Evolutionary conservation across 2,329 filamentous ascomycete species (phyloP), one percentile per base, ranked within the genome.

Genomic region (Coniochaeta sp.): DNA sequence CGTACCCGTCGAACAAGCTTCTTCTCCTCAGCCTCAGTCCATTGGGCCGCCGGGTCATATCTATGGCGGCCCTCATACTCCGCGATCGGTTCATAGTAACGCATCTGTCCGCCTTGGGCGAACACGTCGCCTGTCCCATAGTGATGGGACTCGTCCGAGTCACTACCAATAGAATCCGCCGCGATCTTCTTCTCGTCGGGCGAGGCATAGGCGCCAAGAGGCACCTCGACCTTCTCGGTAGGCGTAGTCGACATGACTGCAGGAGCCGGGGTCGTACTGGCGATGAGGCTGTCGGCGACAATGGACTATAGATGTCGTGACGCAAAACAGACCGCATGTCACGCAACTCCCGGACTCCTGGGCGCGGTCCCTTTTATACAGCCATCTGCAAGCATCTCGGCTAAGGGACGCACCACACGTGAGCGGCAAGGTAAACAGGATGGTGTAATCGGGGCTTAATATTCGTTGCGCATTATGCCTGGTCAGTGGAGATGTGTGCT

Each of bases 21-120:
- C 67, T 75, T 78, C 70, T 87, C 85, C 65, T 87, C 84, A 56
- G 78, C 75, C 12, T 75, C 70, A 2, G 79, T 79, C 84, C 84
- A 88, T 54, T 77, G 73, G 54, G 80, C 82, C 1, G 74, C 68
- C 0, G 83, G 83, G 64, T 87, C 83, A 67, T 80, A 87, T 57
- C 83, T 76, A 69, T 87, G 84, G 9, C 76, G 70, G 3, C 83
- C 82, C 66, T 88, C 84, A 65, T 85, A 87, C 7, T 71, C 71
- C 1, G 77, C 76, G n/a, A 83, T 79, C 0, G 81, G 82, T 61
- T 76, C 75, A 64, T 83, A 82, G 54, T 59, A 63, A 11, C 26
- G 55, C 9, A 28, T 54, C 12, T 58, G 59, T 33, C 61, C 62
- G 26, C 64, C 64, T 16, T 61, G 55, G 7, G 64, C 64, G 31